Percentiles rank a stretch among this genome's conserved stretches.
Evolutionary conservation across 768 basidiomycete genomes (phyloP).

Genomic region (Panus rudis): DNA sequence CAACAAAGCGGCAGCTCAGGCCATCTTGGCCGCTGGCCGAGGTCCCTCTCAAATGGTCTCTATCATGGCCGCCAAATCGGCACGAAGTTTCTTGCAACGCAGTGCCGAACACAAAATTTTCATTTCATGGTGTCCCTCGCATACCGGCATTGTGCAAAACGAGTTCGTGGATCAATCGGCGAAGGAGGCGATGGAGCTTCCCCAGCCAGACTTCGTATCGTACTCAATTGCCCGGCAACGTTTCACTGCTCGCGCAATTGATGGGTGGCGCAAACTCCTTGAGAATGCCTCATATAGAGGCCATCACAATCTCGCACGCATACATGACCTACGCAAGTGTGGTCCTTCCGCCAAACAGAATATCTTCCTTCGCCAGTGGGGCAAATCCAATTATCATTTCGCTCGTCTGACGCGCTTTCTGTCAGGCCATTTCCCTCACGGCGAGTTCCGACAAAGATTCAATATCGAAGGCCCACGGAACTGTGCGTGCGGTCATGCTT

Average conservation of each 20-base stretch:
- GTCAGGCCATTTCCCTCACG: constrained; percentile 7
- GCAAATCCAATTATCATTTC: neutral
- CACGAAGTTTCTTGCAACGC: neutral
- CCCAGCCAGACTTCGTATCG: neutral
- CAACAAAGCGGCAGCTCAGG: neutral
- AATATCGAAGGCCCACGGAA: neutral
- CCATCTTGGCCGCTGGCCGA: neutral
- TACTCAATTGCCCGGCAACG: constrained; percentile 2
- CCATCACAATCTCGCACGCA: neutral
- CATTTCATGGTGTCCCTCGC: neutral
- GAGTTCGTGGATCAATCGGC: neutral
- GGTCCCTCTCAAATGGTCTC: neutral
- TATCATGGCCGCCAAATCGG: neutral
- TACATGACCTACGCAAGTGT: neutral
- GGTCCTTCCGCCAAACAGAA: constrained; percentile 2
- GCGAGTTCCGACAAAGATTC: constrained; percentile 4
- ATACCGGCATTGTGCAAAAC: neutral
- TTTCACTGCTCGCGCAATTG: neutral
- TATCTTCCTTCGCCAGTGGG: neutral
- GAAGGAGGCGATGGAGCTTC: neutral
- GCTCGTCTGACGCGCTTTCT: constrained; percentile 2
- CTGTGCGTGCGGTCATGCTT: constrained; percentile 4
- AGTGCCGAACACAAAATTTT: neutral
- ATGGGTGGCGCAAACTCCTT: constrained; percentile 3
- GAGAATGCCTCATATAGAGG: neutral